These are phyloP conservation scores for Lentinula aciculospora DNA, from an alignment of 768 basidiomycete genomes.

Conservation along the genomic window DNA sequence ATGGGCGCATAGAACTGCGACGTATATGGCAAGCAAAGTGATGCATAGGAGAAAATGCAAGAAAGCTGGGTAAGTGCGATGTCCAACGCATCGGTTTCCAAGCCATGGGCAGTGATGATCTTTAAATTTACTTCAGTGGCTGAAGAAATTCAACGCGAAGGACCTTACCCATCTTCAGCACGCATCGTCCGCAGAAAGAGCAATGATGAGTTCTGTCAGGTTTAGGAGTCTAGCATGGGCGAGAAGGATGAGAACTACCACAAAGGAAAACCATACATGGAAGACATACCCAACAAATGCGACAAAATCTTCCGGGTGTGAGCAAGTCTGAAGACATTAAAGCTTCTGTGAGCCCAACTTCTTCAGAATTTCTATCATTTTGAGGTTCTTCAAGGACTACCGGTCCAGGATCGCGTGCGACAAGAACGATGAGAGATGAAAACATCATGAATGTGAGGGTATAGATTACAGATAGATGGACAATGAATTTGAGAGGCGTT, in stretches of 20 bases:
- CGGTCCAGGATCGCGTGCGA: slow-evolving; percentile 72
- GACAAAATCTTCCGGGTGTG: slow-evolving; percentile 65
- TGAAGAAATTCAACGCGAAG: slow-evolving; percentile 8
- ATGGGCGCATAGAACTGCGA: slow-evolving; percentile 44
- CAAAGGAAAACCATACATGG: not conserved
- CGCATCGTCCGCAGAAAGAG: slow-evolving; percentile 66
- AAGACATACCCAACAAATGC: slow-evolving; percentile 59
- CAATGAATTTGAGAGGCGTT: slow-evolving; percentile 36
- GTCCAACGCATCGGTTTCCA: slow-evolving; percentile 70
- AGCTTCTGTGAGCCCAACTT: slow-evolving; percentile 53
- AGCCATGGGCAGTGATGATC: slow-evolving; percentile 90
- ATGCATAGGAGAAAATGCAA: slow-evolving; percentile 68
- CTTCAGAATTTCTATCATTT: slow-evolving; percentile 24
- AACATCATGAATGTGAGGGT: slow-evolving; percentile 63
- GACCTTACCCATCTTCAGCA: slow-evolving; percentile 78
- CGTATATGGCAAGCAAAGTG: slow-evolving; percentile 58
- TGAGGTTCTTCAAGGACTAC: slow-evolving; percentile 27
- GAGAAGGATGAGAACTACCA: not conserved
- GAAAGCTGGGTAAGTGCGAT: slow-evolving; percentile 81
- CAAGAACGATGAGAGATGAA: slow-evolving; percentile 67
- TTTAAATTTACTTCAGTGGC: slow-evolving; percentile 19
- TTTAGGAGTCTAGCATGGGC: slow-evolving; percentile 46
- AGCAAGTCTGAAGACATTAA: slow-evolving; percentile 46
- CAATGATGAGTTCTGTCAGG: slow-evolving; percentile 83
- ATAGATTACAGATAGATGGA: slow-evolving; percentile 58